Conservation (phyloP, 306 rosid genomes). For the Astragalus glycyphyllos region DNA sequence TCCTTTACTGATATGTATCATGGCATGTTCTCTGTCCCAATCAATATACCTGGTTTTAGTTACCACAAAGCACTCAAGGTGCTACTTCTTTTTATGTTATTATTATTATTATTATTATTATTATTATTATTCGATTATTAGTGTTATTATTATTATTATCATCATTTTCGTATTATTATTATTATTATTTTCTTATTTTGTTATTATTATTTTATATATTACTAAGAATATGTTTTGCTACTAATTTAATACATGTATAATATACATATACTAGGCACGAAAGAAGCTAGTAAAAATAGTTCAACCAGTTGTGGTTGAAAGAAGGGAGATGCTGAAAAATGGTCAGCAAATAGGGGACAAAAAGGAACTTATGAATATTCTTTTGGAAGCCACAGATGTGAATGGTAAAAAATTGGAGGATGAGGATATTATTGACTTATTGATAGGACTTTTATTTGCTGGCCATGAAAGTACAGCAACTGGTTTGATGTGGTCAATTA, state of each 20-base stretch:
- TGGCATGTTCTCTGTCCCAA: background rate
- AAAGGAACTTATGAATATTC: background rate
- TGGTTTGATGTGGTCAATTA: too few species aligned
- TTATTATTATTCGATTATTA: too few species aligned
- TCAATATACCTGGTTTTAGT: conserved; percentile 42
- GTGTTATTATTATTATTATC: too few species aligned
- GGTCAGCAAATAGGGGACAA: background rate
- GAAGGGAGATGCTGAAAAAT: background rate
- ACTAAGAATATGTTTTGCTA: background rate
- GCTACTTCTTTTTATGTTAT: background rate
- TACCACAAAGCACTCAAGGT: conserved; percentile 50
- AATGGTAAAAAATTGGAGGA: background rate
- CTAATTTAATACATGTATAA: too few species aligned
- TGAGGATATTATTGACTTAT: background rate
- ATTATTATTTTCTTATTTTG: too few species aligned
- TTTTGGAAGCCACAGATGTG: background rate
- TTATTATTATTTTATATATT: too few species aligned
- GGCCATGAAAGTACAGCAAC: background rate
- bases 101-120: too few species aligned
- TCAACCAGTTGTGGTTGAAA: background rate
- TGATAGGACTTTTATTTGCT: background rate
- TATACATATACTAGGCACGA: background rate
- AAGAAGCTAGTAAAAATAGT: background rate
- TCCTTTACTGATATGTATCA: background rate
- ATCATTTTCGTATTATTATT: too few species aligned